Conservation (phyloP, 1,139 yeast genomes). For the Hyphopichia fennica region DNA sequence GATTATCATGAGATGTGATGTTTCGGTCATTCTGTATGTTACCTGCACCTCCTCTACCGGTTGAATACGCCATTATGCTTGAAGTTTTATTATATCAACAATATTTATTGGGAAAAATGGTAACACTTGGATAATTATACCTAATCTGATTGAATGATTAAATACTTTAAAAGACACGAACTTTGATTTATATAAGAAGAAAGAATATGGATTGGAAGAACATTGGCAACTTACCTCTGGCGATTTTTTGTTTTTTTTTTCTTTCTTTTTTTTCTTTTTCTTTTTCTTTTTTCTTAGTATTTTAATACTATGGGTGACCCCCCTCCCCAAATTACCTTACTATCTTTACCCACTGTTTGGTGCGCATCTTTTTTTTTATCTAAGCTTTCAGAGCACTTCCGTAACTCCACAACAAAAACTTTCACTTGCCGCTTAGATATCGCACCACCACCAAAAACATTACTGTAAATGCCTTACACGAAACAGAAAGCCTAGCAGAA, state of each 20-base stretch:
- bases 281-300: conserved; percentile 3
- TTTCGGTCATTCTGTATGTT: conserved; percentile 26
- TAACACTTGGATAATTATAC: too few relatives aligned
- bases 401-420: conserved; percentile 1
- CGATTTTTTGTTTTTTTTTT: neutral
- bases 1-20: conserved; percentile 19
- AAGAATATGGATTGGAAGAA: neutral
- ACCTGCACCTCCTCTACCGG: conserved; percentile 45
- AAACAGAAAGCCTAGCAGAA: too few relatives aligned
- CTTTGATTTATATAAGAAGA: neutral
- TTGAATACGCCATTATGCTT: conserved; percentile 17
- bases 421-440: neutral
- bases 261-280: conserved; percentile 1
- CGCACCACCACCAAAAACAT: neutral
- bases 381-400: neutral
- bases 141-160: too few relatives aligned
- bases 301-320: conserved; percentile 5
- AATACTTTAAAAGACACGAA: too few relatives aligned
- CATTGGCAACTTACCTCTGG: too few relatives aligned
- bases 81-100: too few relatives aligned
- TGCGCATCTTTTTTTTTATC: neutral
- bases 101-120: too few relatives aligned
- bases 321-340: neutral
- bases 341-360: neutral
- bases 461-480: too few relatives aligned